phyloP scores from a whole-genome alignment of 1,284 basidiomycete genomes.

The Puccinia polysora region DNA sequence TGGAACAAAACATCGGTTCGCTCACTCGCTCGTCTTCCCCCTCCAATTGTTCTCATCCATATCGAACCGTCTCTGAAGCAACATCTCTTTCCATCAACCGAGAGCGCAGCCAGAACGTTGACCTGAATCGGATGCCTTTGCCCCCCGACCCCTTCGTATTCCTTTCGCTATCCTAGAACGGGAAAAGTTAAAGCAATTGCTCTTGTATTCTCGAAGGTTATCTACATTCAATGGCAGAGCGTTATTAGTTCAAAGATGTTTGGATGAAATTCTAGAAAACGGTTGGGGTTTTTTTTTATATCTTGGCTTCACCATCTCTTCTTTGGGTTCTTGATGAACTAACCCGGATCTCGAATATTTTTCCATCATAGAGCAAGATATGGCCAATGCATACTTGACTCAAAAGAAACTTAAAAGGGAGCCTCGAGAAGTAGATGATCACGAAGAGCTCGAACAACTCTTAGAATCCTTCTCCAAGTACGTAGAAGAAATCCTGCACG shows the following conservation, averaged over 20 bases:
- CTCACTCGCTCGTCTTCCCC: too few species aligned
- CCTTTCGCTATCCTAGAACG: constrained; percentile 37
- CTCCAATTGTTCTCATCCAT: too few species aligned
- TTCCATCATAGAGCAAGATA: constrained; percentile 69
- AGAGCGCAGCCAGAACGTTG: background rate
- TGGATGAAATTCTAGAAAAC: constrained; percentile 84
- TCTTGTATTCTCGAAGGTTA: constrained; percentile 82
- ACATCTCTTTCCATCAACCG: too few species aligned
- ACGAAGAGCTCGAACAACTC: constrained; percentile 86
- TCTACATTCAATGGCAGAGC: constrained; percentile 82
- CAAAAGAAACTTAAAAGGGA: constrained; percentile 64
- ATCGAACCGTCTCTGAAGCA: too few species aligned
- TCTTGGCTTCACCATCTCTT: background rate
- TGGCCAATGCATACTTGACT: constrained; percentile 84
- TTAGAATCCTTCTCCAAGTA: constrained; percentile 92
- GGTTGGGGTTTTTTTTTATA: constrained; percentile 57
- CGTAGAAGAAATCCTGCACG: constrained; percentile 89
- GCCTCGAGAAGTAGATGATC: constrained; percentile 65
- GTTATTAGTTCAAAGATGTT: constrained; percentile 74
- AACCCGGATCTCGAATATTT: background rate
- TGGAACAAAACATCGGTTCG: constrained; percentile 77
- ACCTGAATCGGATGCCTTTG: too few species aligned
- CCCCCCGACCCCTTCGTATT: background rate
- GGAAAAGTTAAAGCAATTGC: constrained; percentile 71
- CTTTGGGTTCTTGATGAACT: background rate